Conservation (phyloP, 2,329 filamentous ascomycete genomes). For the Aspergillus sojae region DNA sequence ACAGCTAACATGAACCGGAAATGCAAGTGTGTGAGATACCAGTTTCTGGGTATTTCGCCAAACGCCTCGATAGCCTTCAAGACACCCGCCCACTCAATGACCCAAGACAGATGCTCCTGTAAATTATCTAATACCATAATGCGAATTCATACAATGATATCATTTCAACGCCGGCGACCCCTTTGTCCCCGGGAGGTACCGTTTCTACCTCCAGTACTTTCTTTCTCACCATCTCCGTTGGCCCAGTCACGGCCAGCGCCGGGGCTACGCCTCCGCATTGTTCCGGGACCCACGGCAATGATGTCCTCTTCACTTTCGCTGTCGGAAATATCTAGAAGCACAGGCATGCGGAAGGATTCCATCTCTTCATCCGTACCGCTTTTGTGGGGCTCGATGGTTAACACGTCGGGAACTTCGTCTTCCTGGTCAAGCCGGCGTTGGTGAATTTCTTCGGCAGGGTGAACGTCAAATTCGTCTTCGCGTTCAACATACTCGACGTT, state of each 20-base stretch:
- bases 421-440: constrained; percentile 87
- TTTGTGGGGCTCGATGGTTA: constrained; percentile 72
- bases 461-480: constrained; percentile 98
- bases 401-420: constrained; percentile 89
- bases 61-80: constrained; percentile 2
- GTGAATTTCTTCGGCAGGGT: constrained; percentile 90
- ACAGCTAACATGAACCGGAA: not conserved
- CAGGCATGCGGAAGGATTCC: constrained; percentile 82
- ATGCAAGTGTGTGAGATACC: not conserved
- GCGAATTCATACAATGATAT: not conserved
- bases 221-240: constrained; percentile 34
- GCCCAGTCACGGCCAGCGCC: constrained; percentile 68
- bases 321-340: constrained; percentile 88
- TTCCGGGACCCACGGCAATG: constrained; percentile 69
- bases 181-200: constrained; percentile 28
- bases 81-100: not conserved
- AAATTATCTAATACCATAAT: not conserved
- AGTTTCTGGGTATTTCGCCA: not conserved
- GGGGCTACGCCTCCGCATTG: constrained; percentile 83
- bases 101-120: not conserved
- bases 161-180: constrained; percentile 34
- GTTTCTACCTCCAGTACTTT: constrained; percentile 24
- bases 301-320: constrained; percentile 95
- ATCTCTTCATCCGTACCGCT: constrained; percentile 60
- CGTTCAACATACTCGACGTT: constrained; percentile 95